Conservation (phyloP, 2,329 filamentous ascomycete species). For the Calonectria pauciramosa region DNA sequence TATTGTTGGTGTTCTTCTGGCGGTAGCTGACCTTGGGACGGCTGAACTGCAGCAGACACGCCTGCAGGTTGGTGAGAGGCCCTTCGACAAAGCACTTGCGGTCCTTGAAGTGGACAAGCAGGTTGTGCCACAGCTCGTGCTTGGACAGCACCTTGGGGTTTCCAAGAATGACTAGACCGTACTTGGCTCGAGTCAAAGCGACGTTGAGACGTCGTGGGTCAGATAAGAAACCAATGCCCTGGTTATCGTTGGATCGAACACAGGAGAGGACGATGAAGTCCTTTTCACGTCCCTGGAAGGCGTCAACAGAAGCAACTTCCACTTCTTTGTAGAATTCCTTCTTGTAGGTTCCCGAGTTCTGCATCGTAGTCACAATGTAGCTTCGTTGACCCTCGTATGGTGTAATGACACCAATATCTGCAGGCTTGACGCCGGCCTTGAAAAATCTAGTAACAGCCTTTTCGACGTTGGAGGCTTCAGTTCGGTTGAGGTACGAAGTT, state of each 20-base stretch:
- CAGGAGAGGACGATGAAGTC: conserved; percentile 99
- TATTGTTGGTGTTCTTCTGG: conserved; percentile 81
- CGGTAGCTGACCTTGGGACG: conserved; percentile 94
- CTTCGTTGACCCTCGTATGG: conserved; percentile 98
- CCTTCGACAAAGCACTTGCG: conserved; percentile 96
- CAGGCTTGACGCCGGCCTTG: conserved; percentile 96
- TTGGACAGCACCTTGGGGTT: conserved; percentile 98
- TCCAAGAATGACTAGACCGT: conserved; percentile 94
- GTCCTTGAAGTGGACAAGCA: conserved; percentile 97
- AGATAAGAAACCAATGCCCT: conserved; percentile 98
- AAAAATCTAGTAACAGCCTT: conserved; percentile 99
- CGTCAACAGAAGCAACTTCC: conserved; percentile 97
- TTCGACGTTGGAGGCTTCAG: conserved; percentile 96
- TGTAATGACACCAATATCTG: conserved; percentile 96
- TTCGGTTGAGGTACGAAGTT: conserved; percentile 97
- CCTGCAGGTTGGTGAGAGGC: conserved; percentile 94
- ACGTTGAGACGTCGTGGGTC: conserved; percentile 98
- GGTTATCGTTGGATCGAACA: conserved; percentile 98
- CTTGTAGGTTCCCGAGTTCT: conserved; percentile 96
- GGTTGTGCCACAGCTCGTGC: conserved; percentile 97
- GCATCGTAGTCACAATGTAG: conserved; percentile 99
- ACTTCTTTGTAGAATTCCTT: conserved; percentile 99
- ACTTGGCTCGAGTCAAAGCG: conserved; percentile 95
- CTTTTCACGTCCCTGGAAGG: conserved; percentile 98
- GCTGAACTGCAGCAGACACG: conserved; percentile 94